Evolutionary conservation across 129 eudicot genomes (phyloP).

Genomic region (Flaveria trinervia): DNA sequence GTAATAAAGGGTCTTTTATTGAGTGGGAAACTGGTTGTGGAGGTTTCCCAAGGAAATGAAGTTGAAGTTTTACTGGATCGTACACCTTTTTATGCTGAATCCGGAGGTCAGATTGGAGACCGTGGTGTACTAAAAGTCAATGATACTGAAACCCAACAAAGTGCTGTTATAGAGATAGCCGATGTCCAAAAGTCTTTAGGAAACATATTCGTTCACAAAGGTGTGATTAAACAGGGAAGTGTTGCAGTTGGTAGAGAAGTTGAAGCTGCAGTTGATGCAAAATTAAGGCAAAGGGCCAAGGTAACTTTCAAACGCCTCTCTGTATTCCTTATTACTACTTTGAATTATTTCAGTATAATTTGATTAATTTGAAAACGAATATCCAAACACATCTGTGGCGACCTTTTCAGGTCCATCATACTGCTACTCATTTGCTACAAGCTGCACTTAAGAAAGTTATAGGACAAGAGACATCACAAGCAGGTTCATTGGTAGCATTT

Average conservation of each 20-base stretch:
- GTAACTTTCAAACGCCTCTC: slow-evolving; percentile 34
- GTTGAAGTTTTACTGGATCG: slow-evolving; percentile 77
- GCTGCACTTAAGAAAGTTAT: slow-evolving; percentile 84
- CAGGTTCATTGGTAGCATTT: slow-evolving; percentile 97
- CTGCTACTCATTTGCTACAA: slow-evolving; percentile 97
- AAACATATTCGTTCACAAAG: slow-evolving; percentile 83
- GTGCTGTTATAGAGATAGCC: slow-evolving; percentile 64
- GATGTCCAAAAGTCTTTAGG: slow-evolving; percentile 86
- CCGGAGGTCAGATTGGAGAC: slow-evolving; percentile 99
- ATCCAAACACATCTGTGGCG: background rate
- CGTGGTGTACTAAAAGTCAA: slow-evolving; percentile 63
- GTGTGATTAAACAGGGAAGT: slow-evolving; percentile 68
- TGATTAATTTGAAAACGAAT: background rate
- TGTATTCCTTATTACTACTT: background rate
- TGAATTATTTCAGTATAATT: background rate
- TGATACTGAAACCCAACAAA: slow-evolving; percentile 19
- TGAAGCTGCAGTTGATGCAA: slow-evolving; percentile 83
- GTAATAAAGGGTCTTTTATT: slow-evolving; percentile 67
- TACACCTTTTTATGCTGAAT: slow-evolving; percentile 96
- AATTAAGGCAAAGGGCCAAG: slow-evolving; percentile 86
- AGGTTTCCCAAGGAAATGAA: slow-evolving; percentile 80
- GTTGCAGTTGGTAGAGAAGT: slow-evolving; percentile 72
- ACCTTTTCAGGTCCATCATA: slow-evolving; percentile 75
- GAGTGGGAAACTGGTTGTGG: slow-evolving; percentile 64
- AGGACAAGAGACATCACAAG: slow-evolving; percentile 96